Conservation (phyloP, 164 flowering plant genomes). For the Umbilicus rupestris region DNA sequence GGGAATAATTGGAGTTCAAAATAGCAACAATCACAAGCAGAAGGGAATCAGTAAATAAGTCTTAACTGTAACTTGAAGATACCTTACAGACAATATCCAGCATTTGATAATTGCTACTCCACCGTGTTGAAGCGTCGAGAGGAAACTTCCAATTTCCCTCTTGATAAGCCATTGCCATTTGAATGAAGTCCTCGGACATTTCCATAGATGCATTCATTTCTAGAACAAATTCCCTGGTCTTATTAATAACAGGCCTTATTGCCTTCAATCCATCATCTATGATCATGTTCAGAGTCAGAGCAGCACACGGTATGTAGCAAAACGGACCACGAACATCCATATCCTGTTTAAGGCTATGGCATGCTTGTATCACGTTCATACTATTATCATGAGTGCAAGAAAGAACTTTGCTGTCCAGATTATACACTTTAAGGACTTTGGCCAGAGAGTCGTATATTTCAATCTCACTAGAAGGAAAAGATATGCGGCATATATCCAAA, state of each 20-base stretch:
- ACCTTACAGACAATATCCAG: constrained; percentile 86
- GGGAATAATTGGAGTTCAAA: not conserved
- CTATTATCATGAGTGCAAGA: constrained; percentile 87
- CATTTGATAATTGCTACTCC: constrained; percentile 90
- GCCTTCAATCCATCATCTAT: constrained; percentile 76
- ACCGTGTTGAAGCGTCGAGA: constrained; percentile 67
- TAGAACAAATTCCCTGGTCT: constrained; percentile 64
- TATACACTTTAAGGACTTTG: constrained; percentile 60
- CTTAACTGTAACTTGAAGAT: constrained; percentile 6
- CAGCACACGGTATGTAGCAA: constrained; percentile 86
- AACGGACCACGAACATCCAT: constrained; percentile 62
- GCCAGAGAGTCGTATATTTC: constrained; percentile 55
- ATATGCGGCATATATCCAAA: constrained; percentile 72
- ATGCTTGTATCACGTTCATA: constrained; percentile 57
- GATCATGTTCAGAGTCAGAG: constrained; percentile 65
- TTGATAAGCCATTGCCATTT: constrained; percentile 45
- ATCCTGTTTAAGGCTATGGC: constrained; percentile 59
- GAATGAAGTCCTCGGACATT: constrained; percentile 56
- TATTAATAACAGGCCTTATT: constrained; percentile 51
- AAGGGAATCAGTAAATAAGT: not conserved
- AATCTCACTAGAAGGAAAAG: constrained; percentile 52
- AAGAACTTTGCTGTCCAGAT: constrained; percentile 55
- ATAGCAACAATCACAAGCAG: not conserved
- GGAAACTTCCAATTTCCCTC: constrained; percentile 90
- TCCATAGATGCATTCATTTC: constrained; percentile 65